phyloP scores from a whole-genome alignment of 1,284 basidiomycete species.

The Gymnopus androsaceus region DNA sequence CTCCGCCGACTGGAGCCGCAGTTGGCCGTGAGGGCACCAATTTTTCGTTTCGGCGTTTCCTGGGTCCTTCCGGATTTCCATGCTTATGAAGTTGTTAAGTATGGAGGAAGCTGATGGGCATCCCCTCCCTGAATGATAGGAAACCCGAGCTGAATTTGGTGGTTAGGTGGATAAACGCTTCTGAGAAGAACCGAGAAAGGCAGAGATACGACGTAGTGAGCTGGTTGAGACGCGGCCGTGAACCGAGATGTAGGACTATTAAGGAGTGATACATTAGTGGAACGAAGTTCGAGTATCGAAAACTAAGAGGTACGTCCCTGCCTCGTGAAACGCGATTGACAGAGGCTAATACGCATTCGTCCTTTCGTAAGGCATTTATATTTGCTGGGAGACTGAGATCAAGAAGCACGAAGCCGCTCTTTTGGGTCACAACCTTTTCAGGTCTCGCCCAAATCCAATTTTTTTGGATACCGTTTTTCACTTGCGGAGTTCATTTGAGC shows the following conservation, averaged over 20 bases:
- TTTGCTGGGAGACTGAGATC: too few species aligned
- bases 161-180: too few species aligned
- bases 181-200: too few species aligned
- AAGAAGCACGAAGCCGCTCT: background rate
- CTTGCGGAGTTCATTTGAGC: background rate
- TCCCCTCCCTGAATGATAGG: too few species aligned
- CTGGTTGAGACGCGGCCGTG: too few species aligned
- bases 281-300: background rate
- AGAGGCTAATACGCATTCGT: background rate
- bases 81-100: background rate
- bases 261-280: too few species aligned
- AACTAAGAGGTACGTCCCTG: constrained; percentile 3
- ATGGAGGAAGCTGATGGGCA: background rate
- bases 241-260: too few species aligned
- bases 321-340: background rate
- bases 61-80: background rate
- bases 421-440: constrained; percentile 7
- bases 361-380: constrained; percentile 1
- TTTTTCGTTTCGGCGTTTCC: background rate
- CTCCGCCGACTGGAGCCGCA: background rate
- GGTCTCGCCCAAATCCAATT: background rate
- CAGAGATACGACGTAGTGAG: too few species aligned
- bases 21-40: background rate
- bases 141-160: too few species aligned
- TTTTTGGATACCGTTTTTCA: background rate